These are phyloP conservation scores for Xylaria sp. DNA, from an alignment of 2,329 filamentous ascomycete species.

Conservation along the genomic window DNA sequence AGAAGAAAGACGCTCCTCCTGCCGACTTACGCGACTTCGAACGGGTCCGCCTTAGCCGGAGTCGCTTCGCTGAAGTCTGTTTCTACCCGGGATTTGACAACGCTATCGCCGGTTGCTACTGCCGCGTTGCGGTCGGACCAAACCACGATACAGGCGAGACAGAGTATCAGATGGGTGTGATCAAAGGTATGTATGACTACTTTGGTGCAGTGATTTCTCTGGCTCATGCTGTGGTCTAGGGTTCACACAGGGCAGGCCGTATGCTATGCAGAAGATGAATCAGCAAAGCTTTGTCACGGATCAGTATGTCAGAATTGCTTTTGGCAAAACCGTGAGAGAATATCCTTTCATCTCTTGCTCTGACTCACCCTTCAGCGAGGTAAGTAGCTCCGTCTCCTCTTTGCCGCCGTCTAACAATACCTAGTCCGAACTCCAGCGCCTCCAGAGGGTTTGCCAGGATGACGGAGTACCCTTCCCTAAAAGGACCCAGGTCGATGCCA, in stretches of 20 bases:
- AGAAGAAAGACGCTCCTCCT: constrained; percentile 72
- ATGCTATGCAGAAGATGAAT: constrained; percentile 79
- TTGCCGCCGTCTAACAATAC: constrained; percentile 41
- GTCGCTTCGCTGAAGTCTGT: constrained; percentile 88
- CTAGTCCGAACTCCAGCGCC: constrained; percentile 82
- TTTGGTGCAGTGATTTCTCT: not conserved
- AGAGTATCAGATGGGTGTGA: constrained; percentile 86
- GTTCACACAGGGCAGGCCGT: constrained; percentile 81
- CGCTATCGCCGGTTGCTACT: constrained; percentile 83
- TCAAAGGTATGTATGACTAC: constrained; percentile 72
- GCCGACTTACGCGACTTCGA: constrained; percentile 85
- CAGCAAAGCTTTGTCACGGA: constrained; percentile 84
- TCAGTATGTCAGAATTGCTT: constrained; percentile 82
- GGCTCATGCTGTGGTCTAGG: constrained; percentile 58
- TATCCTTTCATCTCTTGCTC: constrained; percentile 94
- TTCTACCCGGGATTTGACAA: constrained; percentile 92
- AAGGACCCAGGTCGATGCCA: constrained; percentile 72
- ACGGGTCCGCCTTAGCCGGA: constrained; percentile 82
- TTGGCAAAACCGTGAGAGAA: constrained; percentile 83
- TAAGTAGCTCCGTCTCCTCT: constrained; percentile 51
- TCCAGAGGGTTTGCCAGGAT: constrained; percentile 76
- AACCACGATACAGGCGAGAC: constrained; percentile 75
- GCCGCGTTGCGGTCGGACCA: constrained; percentile 83
- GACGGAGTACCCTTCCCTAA: constrained; percentile 80
- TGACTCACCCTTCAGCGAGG: constrained; percentile 84